Base-by-base conservation (phyloP, 352 stramenopile species). In the Pythium sp. region DNA sequence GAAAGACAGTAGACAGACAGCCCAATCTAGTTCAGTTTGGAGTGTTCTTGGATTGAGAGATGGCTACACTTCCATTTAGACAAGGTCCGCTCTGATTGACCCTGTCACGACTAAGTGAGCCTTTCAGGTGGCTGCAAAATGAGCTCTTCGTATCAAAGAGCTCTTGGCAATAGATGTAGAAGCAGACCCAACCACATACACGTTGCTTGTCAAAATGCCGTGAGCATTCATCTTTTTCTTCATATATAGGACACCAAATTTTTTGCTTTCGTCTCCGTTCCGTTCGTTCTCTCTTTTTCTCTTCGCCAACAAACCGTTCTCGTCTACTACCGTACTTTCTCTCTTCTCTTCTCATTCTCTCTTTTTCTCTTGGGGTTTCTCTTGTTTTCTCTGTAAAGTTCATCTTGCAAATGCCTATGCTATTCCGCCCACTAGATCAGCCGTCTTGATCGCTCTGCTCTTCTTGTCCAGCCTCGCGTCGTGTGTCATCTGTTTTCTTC, bases 241-340 rank as follows among this genome's bases (percentile, higher is more conserved):
- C 63, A 62, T 68, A 64, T 68, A 68, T 30, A 68, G 41, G 55
- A 68, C 51, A 68, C 30, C 32, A 38, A 64, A 34, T 68, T 46
- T 63, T 56, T 60, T 60, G 41, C 41, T n/a, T 49, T 49, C 41
- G 38, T 49, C 41, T 43, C 18, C 30, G 30, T 32, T 32, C 18
- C 36, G 32, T 59, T 58, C 51, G 20, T 34, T 61, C 60, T 63
- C 46, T 54, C 59, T 41, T 38, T 41, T 38, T 59, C 47, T 32
- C 30, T 59, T 36, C 43, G 51, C 36, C 58, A 61, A 49, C 55
- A 59, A 38, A 62, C 51, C 43, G 22, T 47, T 61, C 62, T 67
- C 62, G 36, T 59, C 56, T 61, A 61, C 56, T 46, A 11, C 61
- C 46, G 47, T 26, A 63, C 8, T 28, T 32, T 62, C 34, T 57